Evolutionary conservation across 1,284 basidiomycete species (phyloP).

Genomic region (Violaceomyces palustris): DNA sequence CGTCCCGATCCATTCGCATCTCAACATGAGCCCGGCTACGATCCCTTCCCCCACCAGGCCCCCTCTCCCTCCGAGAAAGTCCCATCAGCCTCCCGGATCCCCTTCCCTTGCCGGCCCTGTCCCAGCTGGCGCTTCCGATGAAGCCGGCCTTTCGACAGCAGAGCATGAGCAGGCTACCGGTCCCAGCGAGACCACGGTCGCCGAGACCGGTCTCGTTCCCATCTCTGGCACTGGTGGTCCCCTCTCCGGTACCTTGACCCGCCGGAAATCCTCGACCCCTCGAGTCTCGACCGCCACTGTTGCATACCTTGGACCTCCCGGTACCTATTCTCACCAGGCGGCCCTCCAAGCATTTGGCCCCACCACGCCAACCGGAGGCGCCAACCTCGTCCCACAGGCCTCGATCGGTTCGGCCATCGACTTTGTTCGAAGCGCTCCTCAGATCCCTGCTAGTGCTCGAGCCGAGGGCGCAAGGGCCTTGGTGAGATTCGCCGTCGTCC

Average conservation of each 20-base stretch:
- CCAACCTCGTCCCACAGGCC: slow-evolving; percentile 28
- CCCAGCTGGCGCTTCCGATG: too few relatives aligned
- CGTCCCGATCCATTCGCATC: slow-evolving; percentile 5
- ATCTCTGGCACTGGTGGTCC: slow-evolving; percentile 34
- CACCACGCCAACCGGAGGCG: too few relatives aligned
- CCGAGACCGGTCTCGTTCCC: slow-evolving; percentile 30
- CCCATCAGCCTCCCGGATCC: too few relatives aligned
- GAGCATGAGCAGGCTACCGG: slow-evolving; percentile 12
- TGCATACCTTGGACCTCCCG: slow-evolving; percentile 26
- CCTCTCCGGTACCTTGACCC: slow-evolving; percentile 27
- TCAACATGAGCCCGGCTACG: slow-evolving; percentile 24
- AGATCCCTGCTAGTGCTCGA: too few relatives aligned
- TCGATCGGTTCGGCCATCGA: slow-evolving; percentile 30
- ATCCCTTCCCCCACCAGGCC: slow-evolving; percentile 20
- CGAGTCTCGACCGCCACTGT: slow-evolving; percentile 26
- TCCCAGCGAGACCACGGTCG: slow-evolving; percentile 29
- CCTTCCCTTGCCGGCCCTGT: too few relatives aligned
- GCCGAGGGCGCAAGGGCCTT: slow-evolving; percentile 26
- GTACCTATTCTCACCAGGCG: slow-evolving; percentile 29
- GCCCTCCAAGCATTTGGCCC: slow-evolving; percentile 26
- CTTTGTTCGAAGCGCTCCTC: slow-evolving; percentile 27
- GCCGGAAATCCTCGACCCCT: slow-evolving; percentile 17
- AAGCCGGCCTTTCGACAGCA: too few relatives aligned
- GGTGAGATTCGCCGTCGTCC: slow-evolving; percentile 28
- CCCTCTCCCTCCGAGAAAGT: too few relatives aligned